Evolutionary conservation across 164 flowering plant genomes (phyloP).

Genomic region (Amborella trichopoda): DNA sequence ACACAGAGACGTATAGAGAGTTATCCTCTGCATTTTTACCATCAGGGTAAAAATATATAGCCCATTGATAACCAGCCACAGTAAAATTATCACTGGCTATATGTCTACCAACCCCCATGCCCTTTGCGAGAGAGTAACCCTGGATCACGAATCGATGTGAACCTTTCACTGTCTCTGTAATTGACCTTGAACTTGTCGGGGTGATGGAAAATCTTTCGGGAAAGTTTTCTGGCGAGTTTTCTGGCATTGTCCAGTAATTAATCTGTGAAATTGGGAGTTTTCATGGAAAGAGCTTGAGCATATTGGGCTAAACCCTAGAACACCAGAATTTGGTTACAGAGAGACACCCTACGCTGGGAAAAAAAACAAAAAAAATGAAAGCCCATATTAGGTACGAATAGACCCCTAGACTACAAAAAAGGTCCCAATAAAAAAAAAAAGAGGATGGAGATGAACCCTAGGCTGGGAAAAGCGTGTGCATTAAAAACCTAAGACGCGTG

Average conservation of each 20-base stretch:
- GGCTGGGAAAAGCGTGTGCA: too few relatives aligned
- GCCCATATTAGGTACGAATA: too few relatives aligned
- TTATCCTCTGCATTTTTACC: constrained; percentile 86
- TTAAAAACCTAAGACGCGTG: too few relatives aligned
- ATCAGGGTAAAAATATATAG: constrained; percentile 36
- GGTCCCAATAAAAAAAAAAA: too few relatives aligned
- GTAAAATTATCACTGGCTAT: constrained; percentile 76
- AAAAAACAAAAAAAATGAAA: too few relatives aligned
- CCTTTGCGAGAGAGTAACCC: constrained; percentile 82
- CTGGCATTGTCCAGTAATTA: too few relatives aligned
- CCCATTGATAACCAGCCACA: constrained; percentile 84
- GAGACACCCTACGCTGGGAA: too few relatives aligned
- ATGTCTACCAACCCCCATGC: constrained; percentile 83
- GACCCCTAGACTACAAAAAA: too few relatives aligned
- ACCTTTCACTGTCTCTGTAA: constrained; percentile 68
- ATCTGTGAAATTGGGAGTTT: constrained; percentile 6
- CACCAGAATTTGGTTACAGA: too few relatives aligned
- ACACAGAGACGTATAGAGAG: constrained; percentile 70
- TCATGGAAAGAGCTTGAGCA: constrained; percentile 13
- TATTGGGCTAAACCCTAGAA: constrained; percentile 2
- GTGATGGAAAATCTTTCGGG: constrained; percentile 9
- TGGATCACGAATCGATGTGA: constrained; percentile 74
- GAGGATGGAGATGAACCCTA: too few relatives aligned
- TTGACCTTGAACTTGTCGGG: constrained; percentile 59
- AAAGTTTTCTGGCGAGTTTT: constrained; percentile 10